A percentile compares a stretch with the other conserved stretches of the same genome.
Conservation (phyloP, 1,284 basidiomycete species). For the Singerocomus inundabilis region DNA sequence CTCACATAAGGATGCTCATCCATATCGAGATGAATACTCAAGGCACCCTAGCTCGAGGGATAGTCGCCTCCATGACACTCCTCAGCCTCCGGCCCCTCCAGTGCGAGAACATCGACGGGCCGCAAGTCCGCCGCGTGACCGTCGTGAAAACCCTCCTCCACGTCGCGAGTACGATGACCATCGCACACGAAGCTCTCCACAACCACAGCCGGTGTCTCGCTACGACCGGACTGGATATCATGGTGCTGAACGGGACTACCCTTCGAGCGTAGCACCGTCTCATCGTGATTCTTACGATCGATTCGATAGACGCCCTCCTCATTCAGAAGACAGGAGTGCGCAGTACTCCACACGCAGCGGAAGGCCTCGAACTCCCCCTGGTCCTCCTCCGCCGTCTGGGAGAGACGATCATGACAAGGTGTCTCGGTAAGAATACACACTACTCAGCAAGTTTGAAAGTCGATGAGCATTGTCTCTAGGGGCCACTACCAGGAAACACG, state of each 20-base stretch:
- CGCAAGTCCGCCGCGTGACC: conserved; percentile 60
- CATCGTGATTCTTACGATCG: conserved; percentile 56
- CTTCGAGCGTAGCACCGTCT: conserved; percentile 47
- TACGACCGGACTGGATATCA: conserved; percentile 40
- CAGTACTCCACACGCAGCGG: conserved; percentile 33
- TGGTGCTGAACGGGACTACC: conserved; percentile 46
- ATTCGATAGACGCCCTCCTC: conserved; percentile 50
- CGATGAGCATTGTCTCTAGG: conserved; percentile 30
- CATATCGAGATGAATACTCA: conserved; percentile 47
- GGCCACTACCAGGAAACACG: conserved; percentile 49
- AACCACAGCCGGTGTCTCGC: conserved; percentile 40
- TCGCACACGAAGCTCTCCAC: conserved; percentile 48
- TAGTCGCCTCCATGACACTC: conserved; percentile 55
- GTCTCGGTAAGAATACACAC: conserved; percentile 42
- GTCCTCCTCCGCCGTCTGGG: conserved; percentile 36
- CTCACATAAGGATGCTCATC: conserved; percentile 42
- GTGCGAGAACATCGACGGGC: conserved; percentile 59
- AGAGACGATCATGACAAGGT: conserved; percentile 52
- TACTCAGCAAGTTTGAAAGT: background rate
- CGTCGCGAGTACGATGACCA: conserved; percentile 69
- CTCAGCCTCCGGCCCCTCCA: conserved; percentile 39
- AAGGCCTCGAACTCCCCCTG: conserved; percentile 49
- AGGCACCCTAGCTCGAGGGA: conserved; percentile 47
- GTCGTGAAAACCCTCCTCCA: conserved; percentile 55
- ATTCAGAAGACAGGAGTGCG: conserved; percentile 23